These are phyloP conservation scores for Xylaria sp. DNA, from an alignment of 2,329 filamentous ascomycete genomes.

Conservation along the genomic window DNA sequence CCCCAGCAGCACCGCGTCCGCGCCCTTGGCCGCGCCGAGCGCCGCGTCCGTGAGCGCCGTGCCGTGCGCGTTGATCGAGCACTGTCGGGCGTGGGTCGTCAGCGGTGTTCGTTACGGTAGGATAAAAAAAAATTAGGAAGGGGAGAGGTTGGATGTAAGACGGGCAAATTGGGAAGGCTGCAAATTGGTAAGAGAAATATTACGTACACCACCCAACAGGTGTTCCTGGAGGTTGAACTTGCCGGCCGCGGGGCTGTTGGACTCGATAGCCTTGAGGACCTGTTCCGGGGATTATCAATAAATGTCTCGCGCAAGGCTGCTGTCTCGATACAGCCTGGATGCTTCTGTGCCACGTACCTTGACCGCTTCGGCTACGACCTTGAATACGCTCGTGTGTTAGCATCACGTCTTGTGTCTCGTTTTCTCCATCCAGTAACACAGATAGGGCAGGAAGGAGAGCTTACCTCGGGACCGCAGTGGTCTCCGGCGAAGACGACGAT, in stretches of 20 bases:
- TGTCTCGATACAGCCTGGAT: neutral
- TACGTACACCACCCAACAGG: conserved; percentile 74
- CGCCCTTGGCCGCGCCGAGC: conserved; percentile 78
- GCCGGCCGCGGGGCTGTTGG: conserved; percentile 65
- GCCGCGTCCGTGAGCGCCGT: conserved; percentile 80
- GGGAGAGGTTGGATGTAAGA: conserved; percentile 8
- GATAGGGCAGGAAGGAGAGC: conserved; percentile 28
- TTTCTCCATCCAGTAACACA: neutral
- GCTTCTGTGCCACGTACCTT: conserved; percentile 60
- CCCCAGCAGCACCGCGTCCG: conserved; percentile 88
- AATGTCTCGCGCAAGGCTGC: conserved; percentile 1
- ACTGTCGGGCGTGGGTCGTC: conserved; percentile 51
- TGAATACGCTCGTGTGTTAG: conserved; percentile 4
- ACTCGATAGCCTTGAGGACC: conserved; percentile 80
- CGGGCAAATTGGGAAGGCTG: conserved; percentile 3
- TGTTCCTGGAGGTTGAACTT: conserved; percentile 91
- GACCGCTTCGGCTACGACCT: conserved; percentile 80
- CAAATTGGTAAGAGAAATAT: neutral
- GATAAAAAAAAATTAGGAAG: neutral
- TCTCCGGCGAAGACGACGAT: conserved; percentile 83
- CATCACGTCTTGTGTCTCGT: neutral
- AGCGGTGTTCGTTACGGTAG: neutral
- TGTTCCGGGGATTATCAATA: conserved; percentile 41
- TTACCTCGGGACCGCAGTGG: conserved; percentile 83
- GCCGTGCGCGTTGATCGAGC: conserved; percentile 83